Evolutionary conservation across 1,139 yeast species (phyloP).

Genomic region (Kurtzmaniella quercitrusa): DNA sequence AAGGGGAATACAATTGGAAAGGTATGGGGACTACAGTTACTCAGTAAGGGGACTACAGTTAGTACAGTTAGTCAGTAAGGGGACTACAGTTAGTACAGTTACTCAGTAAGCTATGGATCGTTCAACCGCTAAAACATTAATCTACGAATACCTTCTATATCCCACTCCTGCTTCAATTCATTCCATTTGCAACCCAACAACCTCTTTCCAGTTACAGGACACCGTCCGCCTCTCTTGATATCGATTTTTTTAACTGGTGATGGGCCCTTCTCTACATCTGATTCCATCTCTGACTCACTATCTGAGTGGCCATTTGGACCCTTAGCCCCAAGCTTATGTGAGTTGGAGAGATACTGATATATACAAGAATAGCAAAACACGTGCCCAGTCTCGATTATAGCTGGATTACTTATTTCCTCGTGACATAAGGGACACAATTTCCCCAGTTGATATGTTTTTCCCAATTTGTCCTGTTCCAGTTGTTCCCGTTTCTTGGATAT

Average conservation of each 20-base stretch:
- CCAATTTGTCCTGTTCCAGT: conserved; percentile 10
- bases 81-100: neutral
- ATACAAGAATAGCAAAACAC: conserved; percentile 91
- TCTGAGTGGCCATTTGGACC: conserved; percentile 9
- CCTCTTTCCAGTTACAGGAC: conserved; percentile 79
- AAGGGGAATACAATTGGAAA: no score
- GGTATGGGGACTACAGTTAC: no score
- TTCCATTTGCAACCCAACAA: conserved; percentile 72
- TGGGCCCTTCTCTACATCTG: conserved; percentile 13
- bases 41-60: no score
- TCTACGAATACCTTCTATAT: conserved; percentile 69
- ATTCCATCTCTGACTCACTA: conserved; percentile 15
- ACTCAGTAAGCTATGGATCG: neutral
- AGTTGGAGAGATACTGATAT: conserved; percentile 53
- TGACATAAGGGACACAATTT: conserved; percentile 70
- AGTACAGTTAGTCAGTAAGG: no score
- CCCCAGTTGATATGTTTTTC: conserved; percentile 26
- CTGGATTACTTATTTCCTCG: conserved; percentile 66
- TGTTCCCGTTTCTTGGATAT: conserved; percentile 14
- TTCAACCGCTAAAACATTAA: conserved; percentile 55
- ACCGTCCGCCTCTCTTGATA: conserved; percentile 58
- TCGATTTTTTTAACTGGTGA: conserved; percentile 11
- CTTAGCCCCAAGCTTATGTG: conserved; percentile 24
- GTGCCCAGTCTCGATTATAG: conserved; percentile 85
- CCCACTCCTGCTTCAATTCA: conserved; percentile 57